Conservation (phyloP, 2,329 filamentous ascomycete species). For the Alternaria rosae region DNA sequence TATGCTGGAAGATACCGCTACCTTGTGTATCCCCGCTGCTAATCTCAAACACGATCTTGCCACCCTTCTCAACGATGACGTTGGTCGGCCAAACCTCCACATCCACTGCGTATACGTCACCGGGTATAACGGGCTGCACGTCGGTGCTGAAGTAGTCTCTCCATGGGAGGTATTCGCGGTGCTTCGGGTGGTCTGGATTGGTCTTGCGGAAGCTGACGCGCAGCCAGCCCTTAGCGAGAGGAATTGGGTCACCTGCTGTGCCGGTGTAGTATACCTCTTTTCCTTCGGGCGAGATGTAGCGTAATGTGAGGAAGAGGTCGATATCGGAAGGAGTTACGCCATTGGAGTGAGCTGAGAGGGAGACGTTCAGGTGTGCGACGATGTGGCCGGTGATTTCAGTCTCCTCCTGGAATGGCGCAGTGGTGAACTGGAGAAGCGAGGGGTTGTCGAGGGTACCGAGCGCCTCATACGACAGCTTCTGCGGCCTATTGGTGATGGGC, state of each 20-base stretch:
- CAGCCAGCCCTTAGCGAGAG: constrained; percentile 71
- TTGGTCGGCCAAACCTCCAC: constrained; percentile 72
- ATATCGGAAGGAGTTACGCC: constrained; percentile 61
- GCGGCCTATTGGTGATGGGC: constrained; percentile 32
- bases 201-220: constrained; percentile 65
- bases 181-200: constrained; percentile 58
- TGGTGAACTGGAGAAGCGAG: constrained; percentile 65
- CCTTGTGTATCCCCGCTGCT: constrained; percentile 64
- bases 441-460: constrained; percentile 65
- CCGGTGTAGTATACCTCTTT: constrained; percentile 70
- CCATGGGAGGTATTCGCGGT: constrained; percentile 63
- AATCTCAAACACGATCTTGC: constrained; percentile 64
- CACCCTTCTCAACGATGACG: constrained; percentile 62
- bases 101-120: constrained; percentile 66
- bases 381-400: constrained; percentile 75
- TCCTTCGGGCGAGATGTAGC: constrained; percentile 63
- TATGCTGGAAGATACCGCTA: constrained; percentile 64
- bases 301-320: constrained; percentile 68
- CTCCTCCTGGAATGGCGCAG: constrained; percentile 64
- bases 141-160: constrained; percentile 67
- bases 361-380: constrained; percentile 69
- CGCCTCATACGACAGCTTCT: constrained; percentile 65
- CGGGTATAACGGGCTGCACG: constrained; percentile 58
- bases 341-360: constrained; percentile 53
- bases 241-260: constrained; percentile 69